Evolutionary conservation across 1,284 basidiomycete species (phyloP), one percentile per base, ranked within the genome.

Genomic region (Schizophyllum commune): DNA sequence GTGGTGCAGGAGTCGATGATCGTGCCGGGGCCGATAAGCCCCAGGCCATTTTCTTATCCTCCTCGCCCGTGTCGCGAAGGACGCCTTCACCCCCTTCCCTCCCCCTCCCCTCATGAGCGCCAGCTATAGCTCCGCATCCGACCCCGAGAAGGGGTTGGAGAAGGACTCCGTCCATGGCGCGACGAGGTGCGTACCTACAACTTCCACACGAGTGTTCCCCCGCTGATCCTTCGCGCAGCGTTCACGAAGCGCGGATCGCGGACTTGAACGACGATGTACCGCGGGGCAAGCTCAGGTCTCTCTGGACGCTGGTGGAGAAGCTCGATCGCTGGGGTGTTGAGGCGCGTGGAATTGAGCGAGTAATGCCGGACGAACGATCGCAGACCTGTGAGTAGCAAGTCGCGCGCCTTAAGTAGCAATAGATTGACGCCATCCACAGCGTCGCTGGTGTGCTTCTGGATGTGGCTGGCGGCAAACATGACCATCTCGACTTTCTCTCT

Each of bases 401-500:
- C 54, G 63, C 61, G 20, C 15, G 17, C 5, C 27, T 27, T 27
- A 27, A 27, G 27, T 27, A 27, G 27, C 27, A 5, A 27, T 27
- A 5, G 27, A 27, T 5, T 27, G 27, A 27, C 60, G 20, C 22
- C 22, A 32, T 34, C 17, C 17, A 3, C 39, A 47, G 39, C 39
- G 39, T 9, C 39, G 39, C 17, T 47, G 39, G 39, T 47, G 39
- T 47, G 39, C 39, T 47, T 47, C 39, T 47, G 39, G 39, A 47
- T 47, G 57, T 65, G 65, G 65, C 59, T 65, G 33, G 63, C 65
- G 20, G 65, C 65, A 4, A 65, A 65, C 60, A 55, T 52, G 61
- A 63, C 64, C 47, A 58, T 65, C 39, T 58, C 65, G 32, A 65
- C 65, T 9, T 61, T 65, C 61, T 63, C 63, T 51, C 62, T 65